Evolutionary conservation across 495 filamentous ascomycete genomes (phyloP).

Genomic region (Massariosphaeria phaeospora): DNA sequence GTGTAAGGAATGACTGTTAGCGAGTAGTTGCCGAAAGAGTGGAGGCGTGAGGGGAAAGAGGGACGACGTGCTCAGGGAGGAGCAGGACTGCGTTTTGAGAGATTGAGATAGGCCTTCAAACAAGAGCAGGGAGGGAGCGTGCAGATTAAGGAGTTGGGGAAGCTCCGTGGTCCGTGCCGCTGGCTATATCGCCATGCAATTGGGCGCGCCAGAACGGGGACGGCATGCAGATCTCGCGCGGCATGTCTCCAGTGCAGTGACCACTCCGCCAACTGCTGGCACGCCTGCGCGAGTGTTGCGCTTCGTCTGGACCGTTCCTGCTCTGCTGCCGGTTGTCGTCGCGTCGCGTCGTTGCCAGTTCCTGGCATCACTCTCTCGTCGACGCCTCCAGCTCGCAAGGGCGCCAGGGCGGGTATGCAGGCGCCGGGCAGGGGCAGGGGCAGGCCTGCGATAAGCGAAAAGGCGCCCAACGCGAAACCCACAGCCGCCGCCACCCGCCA

Average conservation of each 20-base stretch:
- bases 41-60: conserved; percentile 23
- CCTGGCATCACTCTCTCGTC: too few relatives aligned
- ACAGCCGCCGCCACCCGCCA: too few relatives aligned
- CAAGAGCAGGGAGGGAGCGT: not conserved
- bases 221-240: too few relatives aligned
- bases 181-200: not conserved
- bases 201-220: not conserved
- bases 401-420: too few relatives aligned
- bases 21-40: conserved; percentile 17
- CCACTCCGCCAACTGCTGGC: too few relatives aligned
- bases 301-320: not conserved
- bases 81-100: conserved; percentile 23
- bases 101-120: not conserved
- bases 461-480: too few relatives aligned
- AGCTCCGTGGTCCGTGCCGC: conserved; percentile 1
- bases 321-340: not conserved
- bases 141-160: conserved; percentile 29
- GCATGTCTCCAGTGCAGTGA: too few relatives aligned
- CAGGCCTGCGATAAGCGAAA: too few relatives aligned
- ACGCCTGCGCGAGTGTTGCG: too few relatives aligned
- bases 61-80: not conserved
- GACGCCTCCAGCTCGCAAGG: too few relatives aligned
- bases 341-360: conserved; percentile 7
- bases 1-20: conserved; percentile 19
- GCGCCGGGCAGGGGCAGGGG: too few relatives aligned